Base-by-base conservation (phyloP, 2,329 filamentous ascomycete genomes). In the Trichothecium sympodiale region DNA sequence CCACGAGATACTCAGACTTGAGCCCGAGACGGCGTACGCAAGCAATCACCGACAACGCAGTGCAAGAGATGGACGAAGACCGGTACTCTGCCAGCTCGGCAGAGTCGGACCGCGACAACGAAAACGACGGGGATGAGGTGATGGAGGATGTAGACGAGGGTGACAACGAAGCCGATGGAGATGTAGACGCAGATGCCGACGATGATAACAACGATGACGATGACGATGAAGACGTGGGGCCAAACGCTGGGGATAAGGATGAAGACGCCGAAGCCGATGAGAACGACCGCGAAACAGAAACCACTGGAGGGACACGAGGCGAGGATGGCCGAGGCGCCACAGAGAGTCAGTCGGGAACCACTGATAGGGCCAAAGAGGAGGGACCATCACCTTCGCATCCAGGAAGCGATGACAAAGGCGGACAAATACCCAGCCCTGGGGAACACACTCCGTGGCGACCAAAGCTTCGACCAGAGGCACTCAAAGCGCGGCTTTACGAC, bases 401-500 rank as follows among this genome's bases (percentile, higher is more conserved):
- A n/a, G 20, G 29, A 15, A 26, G 46, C 73, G 67, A 27, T 77
- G 74, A 30, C 23, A 23, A 29, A 42, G 14, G 9, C 13, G 12
- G 18, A 13, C n/a, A n/a, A 17, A 35, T 28, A 23, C 37, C 23
- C 36, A 54, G 51, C 15, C 55, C 54, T 6, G 46, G 39, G 2
- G 47, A 46, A 8, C 35, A 41, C 8, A 29, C 45, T 17, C 45
- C 39, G 2, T 44, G 47, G 48, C 76, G 73, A 33, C 81, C 80
- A 1, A 67, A 63, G 34, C 69, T 87, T n/a, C 76, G 83, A 1
- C 69, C 79, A 9, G 87, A 94, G 51, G 83, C 78, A n/a, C 63
- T 94, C 34, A 80, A 71, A 2, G 89, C 91, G 12, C 65, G 70
- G 29, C 74, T 82, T 3, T 98, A 96, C 64, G 91, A 98, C 54